These are phyloP conservation scores for Dillenia suffruticosa DNA, from an alignment of 164 flowering plant genomes.

Conservation along the genomic window DNA sequence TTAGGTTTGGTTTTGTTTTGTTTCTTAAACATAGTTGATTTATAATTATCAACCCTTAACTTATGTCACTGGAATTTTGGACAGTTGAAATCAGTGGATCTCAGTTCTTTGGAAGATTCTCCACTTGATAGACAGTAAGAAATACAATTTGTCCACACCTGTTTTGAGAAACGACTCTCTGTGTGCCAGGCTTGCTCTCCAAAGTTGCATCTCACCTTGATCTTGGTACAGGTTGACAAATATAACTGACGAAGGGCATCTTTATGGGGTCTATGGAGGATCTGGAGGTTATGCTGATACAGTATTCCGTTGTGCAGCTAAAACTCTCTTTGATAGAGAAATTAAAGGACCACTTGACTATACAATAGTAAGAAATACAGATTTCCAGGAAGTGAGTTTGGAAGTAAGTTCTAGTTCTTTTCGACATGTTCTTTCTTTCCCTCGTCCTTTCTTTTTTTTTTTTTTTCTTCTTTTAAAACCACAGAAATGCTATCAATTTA, in stretches of 20 bases:
- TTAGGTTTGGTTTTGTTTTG: background rate
- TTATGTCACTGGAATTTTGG: no score
- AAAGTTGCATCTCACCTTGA: background rate
- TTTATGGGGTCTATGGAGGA: conserved; percentile 85
- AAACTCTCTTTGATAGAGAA: conserved; percentile 61
- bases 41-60: no score
- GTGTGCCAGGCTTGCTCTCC: background rate
- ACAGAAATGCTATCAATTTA: no score
- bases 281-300: conserved; percentile 98
- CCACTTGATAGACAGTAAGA: conserved; percentile 79
- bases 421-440: no score
- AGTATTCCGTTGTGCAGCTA: conserved; percentile 76
- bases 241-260: conserved; percentile 67
- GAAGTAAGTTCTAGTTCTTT: conserved; percentile 51
- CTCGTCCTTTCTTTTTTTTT: no score
- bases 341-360: conserved; percentile 66
- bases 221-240: conserved; percentile 61
- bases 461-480: no score
- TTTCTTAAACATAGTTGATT: no score
- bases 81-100: conserved; percentile 74
- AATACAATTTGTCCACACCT: background rate
- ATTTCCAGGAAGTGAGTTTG: conserved; percentile 74
- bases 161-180: background rate
- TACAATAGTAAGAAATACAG: conserved; percentile 69
- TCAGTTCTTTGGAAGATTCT: conserved; percentile 66